Conservation (phyloP, 208 protist genomes). For the Wallacemonas sp. region DNA sequence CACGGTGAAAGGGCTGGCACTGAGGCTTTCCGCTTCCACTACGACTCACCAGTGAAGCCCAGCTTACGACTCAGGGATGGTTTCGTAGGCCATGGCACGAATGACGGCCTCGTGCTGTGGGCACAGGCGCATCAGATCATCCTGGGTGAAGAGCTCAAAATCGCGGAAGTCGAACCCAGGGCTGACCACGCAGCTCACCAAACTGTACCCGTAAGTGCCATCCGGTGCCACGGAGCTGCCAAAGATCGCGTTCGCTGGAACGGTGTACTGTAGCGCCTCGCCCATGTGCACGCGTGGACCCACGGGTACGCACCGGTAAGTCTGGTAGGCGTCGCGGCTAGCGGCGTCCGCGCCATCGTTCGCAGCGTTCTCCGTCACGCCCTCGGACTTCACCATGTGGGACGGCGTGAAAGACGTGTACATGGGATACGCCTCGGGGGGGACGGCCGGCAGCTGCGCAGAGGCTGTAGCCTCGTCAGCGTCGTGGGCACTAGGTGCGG, state of each 20-base stretch:
- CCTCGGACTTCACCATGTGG: not conserved
- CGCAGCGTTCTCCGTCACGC: not conserved
- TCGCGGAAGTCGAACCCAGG: conserved; percentile 42
- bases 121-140: conserved; percentile 35
- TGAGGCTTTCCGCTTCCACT: too few relatives aligned
- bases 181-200: conserved; percentile 52
- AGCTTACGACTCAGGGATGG: conserved; percentile 15
- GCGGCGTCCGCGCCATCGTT: not conserved
- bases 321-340: conserved; percentile 13
- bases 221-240: conserved; percentile 26
- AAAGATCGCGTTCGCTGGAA: conserved; percentile 43
- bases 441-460: too few relatives aligned
- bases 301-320: conserved; percentile 24
- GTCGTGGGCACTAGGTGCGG: too few relatives aligned
- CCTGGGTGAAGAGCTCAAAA: conserved; percentile 58
- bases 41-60: not conserved
- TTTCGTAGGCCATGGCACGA: conserved; percentile 41
- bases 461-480: too few relatives aligned
- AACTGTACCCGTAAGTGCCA: conserved; percentile 24
- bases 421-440: not conserved
- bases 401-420: not conserved
- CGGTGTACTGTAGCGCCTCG: conserved; percentile 46
- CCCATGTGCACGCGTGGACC: conserved; percentile 27
- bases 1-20: too few relatives aligned
- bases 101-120: conserved; percentile 48